Conservation (phyloP, 352 stramenopile genomes). For the Pythium volutum region DNA sequence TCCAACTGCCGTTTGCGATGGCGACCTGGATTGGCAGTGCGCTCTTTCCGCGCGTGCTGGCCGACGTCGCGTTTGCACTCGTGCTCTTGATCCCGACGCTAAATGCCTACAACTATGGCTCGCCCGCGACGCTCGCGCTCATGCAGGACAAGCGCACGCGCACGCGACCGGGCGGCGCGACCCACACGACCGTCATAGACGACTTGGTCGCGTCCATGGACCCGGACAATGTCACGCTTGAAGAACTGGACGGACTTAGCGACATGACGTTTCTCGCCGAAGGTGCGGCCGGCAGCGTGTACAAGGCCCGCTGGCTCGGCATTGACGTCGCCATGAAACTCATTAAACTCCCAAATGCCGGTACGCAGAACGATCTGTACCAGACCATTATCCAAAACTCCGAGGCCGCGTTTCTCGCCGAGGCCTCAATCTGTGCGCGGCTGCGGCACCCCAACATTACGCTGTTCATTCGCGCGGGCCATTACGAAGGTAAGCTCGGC, state of each 20-base stretch:
- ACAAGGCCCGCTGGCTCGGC: slow-evolving; percentile 65
- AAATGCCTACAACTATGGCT: slow-evolving; percentile 53
- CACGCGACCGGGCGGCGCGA: slow-evolving; percentile 24
- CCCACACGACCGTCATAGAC: slow-evolving; percentile 26
- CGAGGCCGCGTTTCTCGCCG: slow-evolving; percentile 59
- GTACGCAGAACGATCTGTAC: slow-evolving; percentile 48
- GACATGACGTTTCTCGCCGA: slow-evolving; percentile 58
- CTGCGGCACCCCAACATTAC: slow-evolving; percentile 71
- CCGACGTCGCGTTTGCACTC: slow-evolving; percentile 38
- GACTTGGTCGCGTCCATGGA: slow-evolving; percentile 46
- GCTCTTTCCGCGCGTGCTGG: slow-evolving; percentile 28
- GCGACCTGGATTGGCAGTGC: slow-evolving; percentile 30
- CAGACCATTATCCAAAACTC: slow-evolving; percentile 72
- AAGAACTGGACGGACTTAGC: slow-evolving; percentile 56
- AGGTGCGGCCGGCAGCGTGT: slow-evolving; percentile 57
- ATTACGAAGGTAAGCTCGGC: slow-evolving; percentile 60
- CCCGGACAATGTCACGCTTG: slow-evolving; percentile 40
- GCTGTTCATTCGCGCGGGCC: slow-evolving; percentile 61
- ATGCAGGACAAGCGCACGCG: slow-evolving; percentile 23
- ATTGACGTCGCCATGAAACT: slow-evolving; percentile 77
- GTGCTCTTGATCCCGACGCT: slow-evolving; percentile 47
- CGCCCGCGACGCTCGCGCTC: slow-evolving; percentile 15
- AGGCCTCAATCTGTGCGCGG: slow-evolving; percentile 55
- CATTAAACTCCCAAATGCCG: slow-evolving; percentile 58
- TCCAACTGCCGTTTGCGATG: slow-evolving; percentile 53